Evolutionary conservation across 257 asterid genomes (phyloP).

Genomic region (Anisodus tanguticus): DNA sequence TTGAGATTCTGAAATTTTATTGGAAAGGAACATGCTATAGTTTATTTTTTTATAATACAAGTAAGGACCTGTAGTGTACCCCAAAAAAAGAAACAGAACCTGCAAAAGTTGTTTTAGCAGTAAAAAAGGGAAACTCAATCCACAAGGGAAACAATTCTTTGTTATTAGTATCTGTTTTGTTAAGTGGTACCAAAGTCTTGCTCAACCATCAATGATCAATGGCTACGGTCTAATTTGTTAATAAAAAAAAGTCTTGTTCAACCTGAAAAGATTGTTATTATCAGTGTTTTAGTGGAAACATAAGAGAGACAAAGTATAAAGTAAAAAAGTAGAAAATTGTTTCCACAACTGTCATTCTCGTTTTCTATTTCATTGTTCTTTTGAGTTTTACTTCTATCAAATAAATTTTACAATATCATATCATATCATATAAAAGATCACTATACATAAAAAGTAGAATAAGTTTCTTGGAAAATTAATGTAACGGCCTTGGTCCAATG

Average conservation of each 20-base stretch:
- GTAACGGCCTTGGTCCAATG: too few species aligned
- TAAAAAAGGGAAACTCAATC: background rate
- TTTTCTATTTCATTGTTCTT: background rate
- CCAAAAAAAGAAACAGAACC: background rate
- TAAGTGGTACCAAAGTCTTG: background rate
- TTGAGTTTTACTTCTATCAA: background rate
- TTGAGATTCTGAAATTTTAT: constrained; percentile 25
- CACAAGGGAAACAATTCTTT: background rate
- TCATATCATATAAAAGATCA: background rate
- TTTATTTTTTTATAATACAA: background rate
- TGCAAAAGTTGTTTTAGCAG: background rate
- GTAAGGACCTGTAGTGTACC: background rate
- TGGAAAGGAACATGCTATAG: constrained; percentile 32
- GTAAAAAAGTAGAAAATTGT: background rate
- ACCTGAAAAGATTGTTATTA: background rate
- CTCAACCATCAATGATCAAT: too few species aligned
- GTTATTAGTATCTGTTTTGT: background rate
- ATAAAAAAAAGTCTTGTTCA: background rate
- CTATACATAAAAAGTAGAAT: background rate
- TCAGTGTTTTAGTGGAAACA: background rate
- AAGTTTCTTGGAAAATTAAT: background rate
- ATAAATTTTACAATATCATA: background rate
- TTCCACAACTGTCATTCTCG: background rate
- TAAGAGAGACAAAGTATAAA: background rate
- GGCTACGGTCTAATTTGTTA: too few species aligned